These are phyloP conservation scores for Pyrenula massariospora DNA, from an alignment of 495 filamentous ascomycete genomes.

Conservation along the genomic window DNA sequence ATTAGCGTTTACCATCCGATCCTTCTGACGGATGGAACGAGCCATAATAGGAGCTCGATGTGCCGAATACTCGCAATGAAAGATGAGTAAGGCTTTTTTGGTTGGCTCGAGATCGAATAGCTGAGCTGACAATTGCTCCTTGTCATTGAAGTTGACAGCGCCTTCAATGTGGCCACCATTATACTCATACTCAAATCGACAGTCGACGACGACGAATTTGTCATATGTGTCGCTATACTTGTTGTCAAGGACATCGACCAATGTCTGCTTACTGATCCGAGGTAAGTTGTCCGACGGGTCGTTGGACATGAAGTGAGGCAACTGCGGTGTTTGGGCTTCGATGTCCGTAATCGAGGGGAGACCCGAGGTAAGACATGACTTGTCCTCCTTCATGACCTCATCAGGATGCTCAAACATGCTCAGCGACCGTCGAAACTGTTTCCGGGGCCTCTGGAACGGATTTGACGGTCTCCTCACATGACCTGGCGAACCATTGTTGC, in stretches of 20 bases:
- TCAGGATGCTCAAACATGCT: conserved; percentile 95
- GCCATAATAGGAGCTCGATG: conserved; percentile 93
- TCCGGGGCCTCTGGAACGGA: conserved; percentile 64
- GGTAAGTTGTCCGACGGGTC: conserved; percentile 75
- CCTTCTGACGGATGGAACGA: conserved; percentile 68
- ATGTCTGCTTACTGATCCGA: conserved; percentile 67
- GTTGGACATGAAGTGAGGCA: conserved; percentile 78
- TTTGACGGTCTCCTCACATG: conserved; percentile 63
- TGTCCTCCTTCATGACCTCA: conserved; percentile 68
- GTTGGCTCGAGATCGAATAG: conserved; percentile 58
- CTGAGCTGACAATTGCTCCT: conserved; percentile 66
- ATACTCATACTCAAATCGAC: conserved; percentile 98
- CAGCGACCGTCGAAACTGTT: conserved; percentile 78
- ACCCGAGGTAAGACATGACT: conserved; percentile 36
- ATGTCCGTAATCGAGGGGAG: conserved; percentile 70
- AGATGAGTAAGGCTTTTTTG: conserved; percentile 66
- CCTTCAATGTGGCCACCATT: conserved; percentile 89
- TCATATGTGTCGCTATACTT: conserved; percentile 65
- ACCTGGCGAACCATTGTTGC: conserved; percentile 52
- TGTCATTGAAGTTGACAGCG: conserved; percentile 92
- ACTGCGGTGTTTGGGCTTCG: conserved; percentile 55
- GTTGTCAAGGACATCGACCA: conserved; percentile 78
- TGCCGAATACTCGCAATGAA: conserved; percentile 97
- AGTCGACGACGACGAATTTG: conserved; percentile 79
- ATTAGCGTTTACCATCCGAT: conserved; percentile 71